Evolutionary conservation across 2,329 filamentous ascomycete genomes (phyloP).

Genomic region (Colletotrichum sp.): DNA sequence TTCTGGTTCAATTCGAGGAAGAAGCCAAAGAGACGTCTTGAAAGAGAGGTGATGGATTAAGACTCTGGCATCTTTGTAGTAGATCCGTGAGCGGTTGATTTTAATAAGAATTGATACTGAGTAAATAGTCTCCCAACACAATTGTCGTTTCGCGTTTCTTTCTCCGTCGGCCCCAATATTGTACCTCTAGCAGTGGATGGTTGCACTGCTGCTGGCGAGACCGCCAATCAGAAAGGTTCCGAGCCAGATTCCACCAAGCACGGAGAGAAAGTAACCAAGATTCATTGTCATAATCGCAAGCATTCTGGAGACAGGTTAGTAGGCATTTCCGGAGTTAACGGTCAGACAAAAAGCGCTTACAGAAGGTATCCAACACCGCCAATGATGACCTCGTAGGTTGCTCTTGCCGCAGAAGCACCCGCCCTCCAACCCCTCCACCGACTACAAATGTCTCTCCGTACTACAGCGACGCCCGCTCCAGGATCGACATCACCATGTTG

Average conservation of each 20-base stretch:
- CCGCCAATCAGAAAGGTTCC: slow-evolving; percentile 53
- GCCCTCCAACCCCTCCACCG: slow-evolving; percentile 21
- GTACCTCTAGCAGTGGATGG: not conserved
- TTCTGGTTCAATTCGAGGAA: slow-evolving; percentile 75
- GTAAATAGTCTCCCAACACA: not conserved
- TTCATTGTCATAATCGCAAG: slow-evolving; percentile 91
- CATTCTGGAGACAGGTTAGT: slow-evolving; percentile 64
- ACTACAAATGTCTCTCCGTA: not conserved
- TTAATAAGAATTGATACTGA: not conserved
- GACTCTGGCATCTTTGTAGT: not conserved
- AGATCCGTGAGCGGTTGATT: not conserved
- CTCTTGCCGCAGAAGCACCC: slow-evolving; percentile 13
- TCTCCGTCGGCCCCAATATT: not conserved
- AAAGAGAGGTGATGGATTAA: not conserved
- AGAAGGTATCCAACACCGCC: slow-evolving; percentile 82
- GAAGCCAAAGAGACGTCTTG: not conserved
- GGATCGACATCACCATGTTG: not conserved
- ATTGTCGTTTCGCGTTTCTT: not conserved
- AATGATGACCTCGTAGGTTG: slow-evolving; percentile 48
- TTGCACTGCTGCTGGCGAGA: not conserved
- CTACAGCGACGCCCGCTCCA: not conserved
- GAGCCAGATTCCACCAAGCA: slow-evolving; percentile 78
- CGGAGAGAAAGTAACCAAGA: slow-evolving; percentile 81
- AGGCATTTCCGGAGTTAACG: not conserved
- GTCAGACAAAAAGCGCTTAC: slow-evolving; percentile 58